Evolutionary conservation across 2,329 filamentous ascomycete species (phyloP), one percentile per base, ranked within the genome.

Genomic region (Thelonectria discophora): DNA sequence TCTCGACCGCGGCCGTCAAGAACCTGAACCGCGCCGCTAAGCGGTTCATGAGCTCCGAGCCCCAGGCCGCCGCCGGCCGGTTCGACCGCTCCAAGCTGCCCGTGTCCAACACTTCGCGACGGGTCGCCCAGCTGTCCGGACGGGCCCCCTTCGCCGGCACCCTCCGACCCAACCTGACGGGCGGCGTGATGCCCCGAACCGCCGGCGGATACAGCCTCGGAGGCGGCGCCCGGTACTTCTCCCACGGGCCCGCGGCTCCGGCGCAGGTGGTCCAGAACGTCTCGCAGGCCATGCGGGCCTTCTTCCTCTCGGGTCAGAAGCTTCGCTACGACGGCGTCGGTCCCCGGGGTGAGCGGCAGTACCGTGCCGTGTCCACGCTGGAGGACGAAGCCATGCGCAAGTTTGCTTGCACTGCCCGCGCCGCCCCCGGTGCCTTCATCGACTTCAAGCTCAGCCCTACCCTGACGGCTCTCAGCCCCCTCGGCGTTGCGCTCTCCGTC

Each of bases 261-360:
- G 93, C 94, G 1, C 92, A 98, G 76, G 93, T 98, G 48, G 87
- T 98, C 53, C 91, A 95, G 76, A 97, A 97, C 77, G 94, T 97
- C n/a, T 97, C 93, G 12, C 89, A 93, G 69, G 95, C 93, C 5
- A 89, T 98, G 72, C 88, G 95, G 55, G 94, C 93, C 12, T 97
- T 99, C 78, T 90, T 92, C 79, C 84, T 97, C n/a, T 93, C 91
- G 0, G 95, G 95, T 0, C 88, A 97, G 72, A 95, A 94, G 76
- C 89, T 91, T 10, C 90, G 91, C 60, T 97, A 94, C 70, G 91
- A 97, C 74, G 94, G 94, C 12, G 76, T 90, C 45, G 88, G 89
- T 56, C 78, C 86, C 15, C 87, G 84, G 11, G 94, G 94, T 46
- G 88, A 94, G 77, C 90, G 91, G 78, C 86, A 86, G 62, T 97